Base-by-base conservation (phyloP, 2,329 filamentous ascomycete genomes). In the Sporothrix pallida region DNA sequence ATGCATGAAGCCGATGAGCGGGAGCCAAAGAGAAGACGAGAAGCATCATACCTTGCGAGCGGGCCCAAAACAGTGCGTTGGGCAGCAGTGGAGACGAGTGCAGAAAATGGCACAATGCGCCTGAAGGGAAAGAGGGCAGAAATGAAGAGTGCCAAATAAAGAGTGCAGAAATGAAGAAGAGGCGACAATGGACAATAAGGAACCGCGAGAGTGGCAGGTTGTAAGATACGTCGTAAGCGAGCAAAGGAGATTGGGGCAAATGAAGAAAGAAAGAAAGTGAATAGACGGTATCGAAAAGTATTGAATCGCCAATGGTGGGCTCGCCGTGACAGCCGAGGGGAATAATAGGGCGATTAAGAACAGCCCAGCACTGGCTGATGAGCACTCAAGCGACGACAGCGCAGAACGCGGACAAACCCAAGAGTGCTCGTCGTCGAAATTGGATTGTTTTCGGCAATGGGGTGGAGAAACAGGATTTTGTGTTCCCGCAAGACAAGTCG, bases 61-160 rank as follows among this genome's bases (percentile, higher is more conserved):
- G 46, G 60, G 70, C 23, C 58, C 68, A 54, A 71, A 31, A 31
- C 62, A 31, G 62, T 42, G 31, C 46, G 74, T 75, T 75, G 74
- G 74, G 74, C 74, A 75, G 68, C 74, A 75, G 74, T 74, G 74
- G 73, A 74, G 74, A 69, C 67, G 63, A 52, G 15, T 50, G 42
- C 5, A 67, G 52, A 63, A 65, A 17, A 60, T n/a, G 52, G 12
- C 54, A 65, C 56, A 46, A 60, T 60, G 23, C 44, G 50, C 56
- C 23, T 17, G 44, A 63, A 37, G 20, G 63, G 3, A n/a, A 69
- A 50, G 56, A 26, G 10, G 60, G 37, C 31, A 63, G n/a, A 54
- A 62, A 48, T 56, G 31, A 60, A 58, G n/a, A 31, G n/a, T 1
- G 52, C 12, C 26, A n/a, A 17, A 56, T 10, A 31, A 5, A 42